Conservation (phyloP, 75 land plant genomes). For the Larix kaempferi region DNA sequence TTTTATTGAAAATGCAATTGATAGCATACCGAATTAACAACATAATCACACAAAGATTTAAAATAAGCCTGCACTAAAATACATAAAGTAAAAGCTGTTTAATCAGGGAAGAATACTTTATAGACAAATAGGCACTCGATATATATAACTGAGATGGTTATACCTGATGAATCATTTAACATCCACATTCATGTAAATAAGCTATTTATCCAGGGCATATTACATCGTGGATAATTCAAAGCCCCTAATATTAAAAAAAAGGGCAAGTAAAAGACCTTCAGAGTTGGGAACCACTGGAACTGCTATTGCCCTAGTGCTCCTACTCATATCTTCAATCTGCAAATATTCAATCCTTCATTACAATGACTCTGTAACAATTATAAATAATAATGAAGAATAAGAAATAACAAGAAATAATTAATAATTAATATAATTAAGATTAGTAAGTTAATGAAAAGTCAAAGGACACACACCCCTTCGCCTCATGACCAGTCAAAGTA, state of each 20-base stretch:
- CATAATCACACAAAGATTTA: background rate
- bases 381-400: too few relatives aligned
- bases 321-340: slow-evolving; percentile 84
- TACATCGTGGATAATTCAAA: background rate
- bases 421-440: too few relatives aligned
- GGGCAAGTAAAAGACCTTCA: slow-evolving; percentile 53
- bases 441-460: too few relatives aligned
- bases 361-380: too few relatives aligned
- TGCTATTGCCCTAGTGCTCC: slow-evolving; percentile 66
- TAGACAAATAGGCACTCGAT: background rate
- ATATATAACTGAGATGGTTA: too few relatives aligned
- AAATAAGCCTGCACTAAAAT: background rate
- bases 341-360: background rate
- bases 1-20: too few relatives aligned
- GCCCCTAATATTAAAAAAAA: background rate
- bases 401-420: too few relatives aligned
- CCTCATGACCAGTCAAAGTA: too few relatives aligned
- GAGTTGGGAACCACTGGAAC: slow-evolving; percentile 94
- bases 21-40: background rate
- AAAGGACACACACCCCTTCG: too few relatives aligned
- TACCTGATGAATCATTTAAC: too few relatives aligned
- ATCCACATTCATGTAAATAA: too few relatives aligned
- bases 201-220: background rate
- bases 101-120: background rate
- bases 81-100: background rate